Evolutionary conservation across 78 protist genomes (phyloP), one percentile per base, ranked within the genome.

Genomic region (Polysphondylium violaceum): DNA sequence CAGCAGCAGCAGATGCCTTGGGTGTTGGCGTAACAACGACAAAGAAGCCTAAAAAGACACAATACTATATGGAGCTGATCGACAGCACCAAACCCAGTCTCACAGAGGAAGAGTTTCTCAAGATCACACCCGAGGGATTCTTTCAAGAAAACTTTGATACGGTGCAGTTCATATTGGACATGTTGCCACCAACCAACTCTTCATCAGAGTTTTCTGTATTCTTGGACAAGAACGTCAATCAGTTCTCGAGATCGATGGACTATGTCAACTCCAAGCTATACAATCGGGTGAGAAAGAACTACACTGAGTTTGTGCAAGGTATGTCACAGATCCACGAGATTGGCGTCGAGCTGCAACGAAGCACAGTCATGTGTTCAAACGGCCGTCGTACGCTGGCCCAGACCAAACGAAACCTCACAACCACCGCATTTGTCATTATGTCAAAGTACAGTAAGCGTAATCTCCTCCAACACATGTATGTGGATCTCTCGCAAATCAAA

Each of bases 271-370:
- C 87, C 2, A 88, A 67, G 53, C 5, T 88, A 1, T 76, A 69
- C 53, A 88, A 67, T 72, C 21, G 79, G 1, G 94, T 88, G 11
- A 65, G 76, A 29, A 78, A 78, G 56, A 88, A 88, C 53, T 88
- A 88, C 38, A 75, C 72, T 16, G 94, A 76, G n/a, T 88, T 88
- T 27, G 94, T 88, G 0, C 78, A 88, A 38, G 94, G 94, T 16
- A 88, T 88, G 94, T 68, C 94, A 53, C 94, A 88, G 60, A 88
- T 88, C 67, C 94, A 88, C 38, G 94, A 88, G 25, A 69, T 88
- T 16, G 94, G 94, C 17, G 76, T 59, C 0, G 94, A 88, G 33
- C 58, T 88, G 21, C 89, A 88, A 60, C 58, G 74, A 25, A 53
- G 74, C 1, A 78, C 87, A 1, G 87, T 73, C 0, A 78, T 88